Evolutionary conservation across 2,329 filamentous ascomycete genomes (phyloP), one percentile per base, ranked within the genome.

Genomic region (Volutella citrinella): DNA sequence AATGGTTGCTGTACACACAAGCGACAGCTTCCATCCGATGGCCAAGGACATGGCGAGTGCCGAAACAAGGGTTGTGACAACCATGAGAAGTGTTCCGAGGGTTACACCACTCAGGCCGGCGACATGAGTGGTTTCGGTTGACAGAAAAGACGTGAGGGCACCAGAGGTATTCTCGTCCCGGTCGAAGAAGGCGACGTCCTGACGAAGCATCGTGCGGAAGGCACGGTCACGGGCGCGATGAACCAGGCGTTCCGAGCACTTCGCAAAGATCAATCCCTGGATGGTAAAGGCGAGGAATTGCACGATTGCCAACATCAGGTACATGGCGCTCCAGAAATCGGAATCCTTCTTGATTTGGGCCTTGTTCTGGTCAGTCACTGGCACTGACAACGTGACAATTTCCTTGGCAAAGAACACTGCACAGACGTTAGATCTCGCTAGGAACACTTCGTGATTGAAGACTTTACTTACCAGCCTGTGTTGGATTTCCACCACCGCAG

Each of bases 101-200:
- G 89, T 95, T 18, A 82, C 80, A 28, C 91, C 93, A 46, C 87
- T 90, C 28, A 97, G 78, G 11, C 93, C 90, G 12, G 89, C 84
- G 19, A 96, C 74, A 54, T 94, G 84, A 1, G 88, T 95, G 0
- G 90, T 90, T 62, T 95, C 86, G 0, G 87, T 94, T 3, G 87
- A 90, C 10, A 96, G 69, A 64, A 95, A 93, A 0, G 85, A 87
- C 0, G 89, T 95, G 50, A 98, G 68, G 1, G 89, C 84, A 46
- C 93, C 93, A 7, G 88, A 82, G 7, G 85, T 89, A 59, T 97
- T 95, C 59, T 93, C 84, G 44, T 94, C 87, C 27, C 73, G 74
- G 60, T 97, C 93, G 51, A 96, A 98, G 61, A 90, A 97, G 18
- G 80, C 70, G 38, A 97, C 90, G 44, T 97, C 93, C 62, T 97